phyloP scores from a whole-genome alignment of 2,329 filamentous ascomycete species.

The Cercospora zeae-maydis region DNA sequence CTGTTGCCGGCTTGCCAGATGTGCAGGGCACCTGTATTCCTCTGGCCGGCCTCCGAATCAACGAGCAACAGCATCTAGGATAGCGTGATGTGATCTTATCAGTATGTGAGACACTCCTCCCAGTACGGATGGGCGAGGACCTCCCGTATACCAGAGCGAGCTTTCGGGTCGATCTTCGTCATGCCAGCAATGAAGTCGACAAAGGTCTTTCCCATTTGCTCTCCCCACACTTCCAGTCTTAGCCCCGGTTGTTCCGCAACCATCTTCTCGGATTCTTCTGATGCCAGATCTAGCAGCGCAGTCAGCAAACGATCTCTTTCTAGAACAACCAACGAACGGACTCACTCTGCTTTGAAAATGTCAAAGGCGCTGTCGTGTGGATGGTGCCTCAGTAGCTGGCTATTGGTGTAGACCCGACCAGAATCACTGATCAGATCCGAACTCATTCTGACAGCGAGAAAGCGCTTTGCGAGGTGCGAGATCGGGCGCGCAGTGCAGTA shows the following conservation, averaged over 20 bases:
- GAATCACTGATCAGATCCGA: slow-evolving; percentile 38
- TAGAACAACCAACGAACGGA: slow-evolving; percentile 9
- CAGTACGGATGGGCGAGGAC: slow-evolving; percentile 37
- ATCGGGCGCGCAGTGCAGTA: background rate
- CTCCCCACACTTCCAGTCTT: slow-evolving; percentile 34
- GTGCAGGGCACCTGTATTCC: background rate
- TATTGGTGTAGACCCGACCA: slow-evolving; percentile 37
- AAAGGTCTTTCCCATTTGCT: slow-evolving; percentile 30
- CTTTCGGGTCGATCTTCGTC: slow-evolving; percentile 35
- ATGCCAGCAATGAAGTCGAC: slow-evolving; percentile 38
- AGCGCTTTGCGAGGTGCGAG: background rate
- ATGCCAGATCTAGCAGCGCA: slow-evolving; percentile 31
- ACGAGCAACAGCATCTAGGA: background rate
- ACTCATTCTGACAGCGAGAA: slow-evolving; percentile 33
- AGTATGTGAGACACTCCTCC: slow-evolving; percentile 6
- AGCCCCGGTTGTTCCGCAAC: slow-evolving; percentile 33
- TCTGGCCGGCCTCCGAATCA: slow-evolving; percentile 12
- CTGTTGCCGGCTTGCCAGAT: slow-evolving; percentile 47
- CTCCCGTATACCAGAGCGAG: slow-evolving; percentile 36
- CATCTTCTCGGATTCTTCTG: slow-evolving; percentile 28
- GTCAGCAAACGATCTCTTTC: background rate
- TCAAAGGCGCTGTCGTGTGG: slow-evolving; percentile 29
- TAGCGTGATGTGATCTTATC: background rate
- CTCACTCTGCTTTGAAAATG: slow-evolving; percentile 39
- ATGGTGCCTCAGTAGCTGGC: slow-evolving; percentile 35